Base-by-base conservation (phyloP, 139 green algal species). In the Closterium sp. region DNA sequence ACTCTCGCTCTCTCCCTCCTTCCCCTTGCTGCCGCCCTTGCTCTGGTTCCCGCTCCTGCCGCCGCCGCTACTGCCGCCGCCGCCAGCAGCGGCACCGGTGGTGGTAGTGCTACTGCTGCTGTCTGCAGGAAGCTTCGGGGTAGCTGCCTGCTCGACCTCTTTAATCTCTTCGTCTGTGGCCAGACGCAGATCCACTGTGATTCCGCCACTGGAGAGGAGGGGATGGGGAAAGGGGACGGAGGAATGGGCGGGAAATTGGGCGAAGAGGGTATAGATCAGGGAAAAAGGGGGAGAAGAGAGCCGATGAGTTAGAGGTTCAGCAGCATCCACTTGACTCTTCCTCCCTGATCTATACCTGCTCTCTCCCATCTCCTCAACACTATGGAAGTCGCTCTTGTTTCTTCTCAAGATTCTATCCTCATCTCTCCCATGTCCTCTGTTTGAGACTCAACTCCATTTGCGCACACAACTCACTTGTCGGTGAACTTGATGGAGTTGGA, bases 401-500 rank as follows among this genome's bases (percentile, higher is more conserved):
- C 2, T 3, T 3, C 32, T 3, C 32, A 3, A 38, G 32, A 38
- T 7, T 38, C 32, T 38, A 38, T 70, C 45, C 45, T 22, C 45
- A 70, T 4, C 11, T 70, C 45, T 70, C 45, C 45, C 45, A 70
- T 70, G 2, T 38, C 32, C 32, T 38, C 32, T 7, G 32, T n/a
- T n/a, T n/a, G n/a, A n/a, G n/a, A n/a, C n/a, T n/a, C n/a, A n/a
- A n/a, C n/a, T n/a, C n/a, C n/a, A n/a, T n/a, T n/a, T n/a, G n/a
- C n/a, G 13, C 50, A 6, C 62, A 79, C 9, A 31, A 86, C 90
- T 93, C 85, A 93, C 90, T 31, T 79, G 2, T 91, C 32, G 6
- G 91, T 93, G 87, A 93, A 93, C 45, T 93, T 93, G 86, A 93
- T 91, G 86, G 91, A 31, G 88, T 93, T 93, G 42, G 86, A 91